These are phyloP conservation scores for Candida krabiensis DNA, from an alignment of 805 yeast genomes.

Conservation along the genomic window DNA sequence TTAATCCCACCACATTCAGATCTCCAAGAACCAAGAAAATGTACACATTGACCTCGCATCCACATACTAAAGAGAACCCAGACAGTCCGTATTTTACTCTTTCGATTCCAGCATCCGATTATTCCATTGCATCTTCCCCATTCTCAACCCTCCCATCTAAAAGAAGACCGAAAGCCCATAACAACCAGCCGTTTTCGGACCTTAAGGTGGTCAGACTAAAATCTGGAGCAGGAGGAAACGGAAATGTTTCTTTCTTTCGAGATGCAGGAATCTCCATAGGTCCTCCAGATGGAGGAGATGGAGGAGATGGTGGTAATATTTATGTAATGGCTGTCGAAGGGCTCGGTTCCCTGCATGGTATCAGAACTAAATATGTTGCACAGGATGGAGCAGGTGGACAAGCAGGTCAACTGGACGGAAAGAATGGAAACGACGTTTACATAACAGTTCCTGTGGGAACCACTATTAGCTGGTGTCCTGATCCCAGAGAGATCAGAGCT, in stretches of 20 bases:
- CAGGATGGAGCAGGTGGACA: conserved; percentile 71
- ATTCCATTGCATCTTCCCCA: conserved; percentile 37
- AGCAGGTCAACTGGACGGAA: conserved; percentile 82
- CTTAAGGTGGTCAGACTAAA: conserved; percentile 61
- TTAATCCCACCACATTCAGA: conserved; percentile 10
- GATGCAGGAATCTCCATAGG: conserved; percentile 85
- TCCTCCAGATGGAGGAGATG: conserved; percentile 99
- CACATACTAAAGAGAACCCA: conserved; percentile 5
- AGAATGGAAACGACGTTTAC: conserved; percentile 73
- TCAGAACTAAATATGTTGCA: conserved; percentile 70
- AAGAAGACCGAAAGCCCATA: conserved; percentile 44
- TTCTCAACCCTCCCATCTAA: conserved; percentile 36
- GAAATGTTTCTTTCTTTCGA: conserved; percentile 79
- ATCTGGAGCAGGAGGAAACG: conserved; percentile 90
- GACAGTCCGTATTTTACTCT: conserved; percentile 26
- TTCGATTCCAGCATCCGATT: conserved; percentile 31
- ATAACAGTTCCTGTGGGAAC: conserved; percentile 94
- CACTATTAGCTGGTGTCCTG: conserved; percentile 78
- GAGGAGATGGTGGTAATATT: conserved; percentile 89
- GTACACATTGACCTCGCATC: conserved; percentile 16
- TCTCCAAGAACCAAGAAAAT: conserved; percentile 11
- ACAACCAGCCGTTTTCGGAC: conserved; percentile 54
- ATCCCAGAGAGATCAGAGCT: conserved; percentile 48
- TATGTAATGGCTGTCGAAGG: conserved; percentile 80
- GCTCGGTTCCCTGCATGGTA: conserved; percentile 65